Base-by-base conservation (phyloP, 2,329 filamentous ascomycete species). In the Purpureocillium takamizusanense region DNA sequence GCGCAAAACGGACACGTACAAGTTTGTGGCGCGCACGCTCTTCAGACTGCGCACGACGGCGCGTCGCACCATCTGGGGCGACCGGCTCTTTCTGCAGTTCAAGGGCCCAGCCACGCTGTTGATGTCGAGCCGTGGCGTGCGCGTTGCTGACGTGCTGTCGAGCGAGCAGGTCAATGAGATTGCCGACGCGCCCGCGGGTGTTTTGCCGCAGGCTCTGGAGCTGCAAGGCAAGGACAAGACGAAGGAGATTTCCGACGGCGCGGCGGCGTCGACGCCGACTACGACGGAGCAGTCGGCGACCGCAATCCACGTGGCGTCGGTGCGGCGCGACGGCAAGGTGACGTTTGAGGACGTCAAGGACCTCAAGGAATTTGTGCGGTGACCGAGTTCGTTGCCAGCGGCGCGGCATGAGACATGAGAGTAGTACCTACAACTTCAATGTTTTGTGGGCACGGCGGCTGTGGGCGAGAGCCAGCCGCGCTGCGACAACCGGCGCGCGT, bases 71-170 rank as follows among this genome's bases (percentile, higher is more conserved):
- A 84, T 98, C 40, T 97, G 88, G 86, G 92, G 92, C 16, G 92
- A 98, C 57, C 69, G 90, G 62, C 69, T 97, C 18, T 97, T 97
- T 62, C 67, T 98, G 25, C 84, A 86, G 54, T 95, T 98, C 57
- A 76, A 81, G 40, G 92, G 92, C 0, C 92, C 92, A 2, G 77
- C 76, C 6, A 95, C 85, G 2, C 76, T 98, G 35, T 71, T 97
- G 32, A 69, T 98, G 52, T 94, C 94, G 46, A 94, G 87, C 37
- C 78, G 90, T n/a, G 88, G 81, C 12, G 77, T 86, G 16, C 74
- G 83, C 13, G 66, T 94, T 32, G 79, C 77, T 38, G 90, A 98
- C 47, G 76, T 85, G 3, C 67, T 98, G 47, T 86, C 81, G 4
- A 70, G 73, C 21, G 75, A 81, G 36, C 82, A 98, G 48, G 76